Evolutionary conservation across 805 yeast genomes (phyloP), one percentile per base, ranked within the genome.

Genomic region (Candida nemodendra): DNA sequence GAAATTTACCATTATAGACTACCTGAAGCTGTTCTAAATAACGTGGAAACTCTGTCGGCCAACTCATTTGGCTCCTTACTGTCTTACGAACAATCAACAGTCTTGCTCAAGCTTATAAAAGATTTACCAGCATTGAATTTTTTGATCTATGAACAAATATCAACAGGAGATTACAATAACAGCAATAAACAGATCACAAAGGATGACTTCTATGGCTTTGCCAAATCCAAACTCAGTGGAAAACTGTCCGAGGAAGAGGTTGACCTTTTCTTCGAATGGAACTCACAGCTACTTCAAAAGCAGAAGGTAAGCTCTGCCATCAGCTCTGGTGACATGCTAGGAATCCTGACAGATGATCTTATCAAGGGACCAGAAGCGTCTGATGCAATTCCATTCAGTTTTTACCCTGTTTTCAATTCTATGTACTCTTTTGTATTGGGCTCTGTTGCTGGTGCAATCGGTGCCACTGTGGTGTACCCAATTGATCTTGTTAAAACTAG

Each of bases 381-480:
- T 32, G 76, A 70, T 50, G 42, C 48, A 5, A 42, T 48, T 26
- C 59, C 69, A 15, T 74, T 74, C 46, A 47, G 51, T 38, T 66
- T 74, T 34, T 72, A 66, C 71, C 76, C 84, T 50, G 80, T 91
- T 34, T 87, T 91, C 46, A 95, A 86, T 57, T 86, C 95, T 7
- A 72, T 82, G 39, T 87, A 90, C 65, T 88, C 95, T 42, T 91
- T 91, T 63, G 67, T 84, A 21, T 69, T 91, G 42, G 99, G 99
- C 13, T 88, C 97, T 3, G 74, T 90, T 34, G 98, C 99, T 22
- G 99, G 99, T 42, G 93, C 96, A 52, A 80, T 91, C 63, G 99
- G 99, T 45, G 97, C 99, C n/a, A 87, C 96, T 5, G 86, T 84
- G 12, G 99, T 91, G 30, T 91, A 91, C 61, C 99, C 99, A 22